Evolutionary conservation across 805 yeast genomes (phyloP).

Genomic region (Saturnispora gosingensis): DNA sequence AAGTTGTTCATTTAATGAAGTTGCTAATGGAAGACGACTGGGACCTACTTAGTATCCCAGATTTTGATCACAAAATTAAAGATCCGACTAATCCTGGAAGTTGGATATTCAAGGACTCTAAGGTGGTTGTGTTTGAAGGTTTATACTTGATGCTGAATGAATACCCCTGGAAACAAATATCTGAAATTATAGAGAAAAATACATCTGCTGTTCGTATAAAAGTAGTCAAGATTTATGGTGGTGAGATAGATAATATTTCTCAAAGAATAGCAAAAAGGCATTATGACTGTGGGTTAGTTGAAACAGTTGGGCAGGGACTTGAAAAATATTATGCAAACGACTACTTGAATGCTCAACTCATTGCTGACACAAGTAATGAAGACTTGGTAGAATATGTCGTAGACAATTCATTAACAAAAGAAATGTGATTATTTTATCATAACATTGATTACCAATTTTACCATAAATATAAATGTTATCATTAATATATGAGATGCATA

Average conservation of each 20-base stretch:
- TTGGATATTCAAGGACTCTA: conserved; percentile 28
- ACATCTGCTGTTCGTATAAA: conserved; percentile 25
- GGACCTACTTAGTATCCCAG: conserved; percentile 40
- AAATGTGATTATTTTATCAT: not conserved
- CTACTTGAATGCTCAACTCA: conserved; percentile 45
- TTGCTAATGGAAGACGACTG: conserved; percentile 18
- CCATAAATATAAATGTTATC: not conserved
- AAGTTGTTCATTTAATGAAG: conserved; percentile 29
- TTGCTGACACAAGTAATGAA: conserved; percentile 13
- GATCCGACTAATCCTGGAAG: conserved; percentile 63
- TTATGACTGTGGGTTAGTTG: conserved; percentile 44
- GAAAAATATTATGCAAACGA: conserved; percentile 49
- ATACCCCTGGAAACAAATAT: conserved; percentile 50
- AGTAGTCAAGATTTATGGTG: conserved; percentile 11
- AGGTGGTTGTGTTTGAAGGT: conserved; percentile 67
- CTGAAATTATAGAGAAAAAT: conserved; percentile 23
- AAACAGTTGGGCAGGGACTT: conserved; percentile 39
- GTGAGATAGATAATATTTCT: conserved; percentile 26
- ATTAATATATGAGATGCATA: not conserved
- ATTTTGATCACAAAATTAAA: conserved; percentile 63
- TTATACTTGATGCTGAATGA: conserved; percentile 54
- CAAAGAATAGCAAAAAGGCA: conserved; percentile 62
- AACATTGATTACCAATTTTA: not conserved
- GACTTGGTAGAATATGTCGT: conserved; percentile 16
- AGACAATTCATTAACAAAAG: conserved; percentile 9